A percentile compares a stretch with the other conserved stretches of the same genome.
phyloP scores from a whole-genome alignment of 1,284 basidiomycete genomes.

The Malassezia globosa region DNA sequence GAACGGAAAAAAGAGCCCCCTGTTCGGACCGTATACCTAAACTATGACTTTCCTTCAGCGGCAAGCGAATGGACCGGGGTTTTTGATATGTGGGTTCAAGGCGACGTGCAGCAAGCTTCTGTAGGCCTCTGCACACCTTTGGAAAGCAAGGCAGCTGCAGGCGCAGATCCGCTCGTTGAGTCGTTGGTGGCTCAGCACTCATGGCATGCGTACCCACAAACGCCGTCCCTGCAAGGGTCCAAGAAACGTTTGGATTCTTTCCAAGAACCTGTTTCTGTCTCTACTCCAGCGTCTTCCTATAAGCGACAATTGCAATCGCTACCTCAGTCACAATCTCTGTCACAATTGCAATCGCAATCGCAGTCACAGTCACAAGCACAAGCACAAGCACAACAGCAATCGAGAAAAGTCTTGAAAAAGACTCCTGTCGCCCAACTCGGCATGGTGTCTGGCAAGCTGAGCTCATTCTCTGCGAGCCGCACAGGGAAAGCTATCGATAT shows the following conservation, averaged over 20 bases:
- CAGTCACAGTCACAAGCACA: neutral
- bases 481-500: neutral
- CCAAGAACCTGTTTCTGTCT: no score
- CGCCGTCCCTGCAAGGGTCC: neutral
- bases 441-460: slow-evolving; percentile 7
- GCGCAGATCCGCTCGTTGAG: slow-evolving; percentile 3
- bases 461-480: neutral
- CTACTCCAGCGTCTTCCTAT: no score
- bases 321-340: no score
- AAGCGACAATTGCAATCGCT: no score
- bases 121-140: slow-evolving; percentile 23
- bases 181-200: neutral
- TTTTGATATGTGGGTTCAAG: slow-evolving; percentile 81
- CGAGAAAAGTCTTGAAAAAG: no score
- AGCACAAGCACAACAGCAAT: neutral
- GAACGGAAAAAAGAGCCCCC: slow-evolving; percentile 32
- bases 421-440: neutral
- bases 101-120: slow-evolving; percentile 61
- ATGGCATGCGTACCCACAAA: neutral
- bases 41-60: slow-evolving; percentile 76
- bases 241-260: neutral
- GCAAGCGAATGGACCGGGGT: slow-evolving; percentile 77
- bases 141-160: neutral
- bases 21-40: slow-evolving; percentile 68
- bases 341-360: no score